Conservation (phyloP, 495 filamentous ascomycete genomes). For the Coniosporium apollinis region DNA sequence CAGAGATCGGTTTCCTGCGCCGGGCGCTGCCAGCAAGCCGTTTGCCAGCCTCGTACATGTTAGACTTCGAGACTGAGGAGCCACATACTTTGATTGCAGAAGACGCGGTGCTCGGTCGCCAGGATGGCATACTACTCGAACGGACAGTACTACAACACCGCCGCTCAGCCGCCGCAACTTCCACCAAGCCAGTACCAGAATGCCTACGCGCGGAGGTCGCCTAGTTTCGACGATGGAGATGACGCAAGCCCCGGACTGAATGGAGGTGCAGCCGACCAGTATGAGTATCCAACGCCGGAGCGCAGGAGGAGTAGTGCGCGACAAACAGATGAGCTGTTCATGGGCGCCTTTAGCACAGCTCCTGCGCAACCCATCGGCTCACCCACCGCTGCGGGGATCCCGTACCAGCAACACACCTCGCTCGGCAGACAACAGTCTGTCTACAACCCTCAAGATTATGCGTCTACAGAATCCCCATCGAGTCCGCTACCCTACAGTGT, state of each 20-base stretch:
- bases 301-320: slow-evolving; percentile 9
- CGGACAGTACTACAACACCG: slow-evolving; percentile 30
- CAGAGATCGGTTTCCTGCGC: too few relatives aligned
- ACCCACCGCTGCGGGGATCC: slow-evolving; percentile 19
- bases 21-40: too few relatives aligned
- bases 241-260: slow-evolving; percentile 36
- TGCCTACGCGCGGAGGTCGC: slow-evolving; percentile 35
- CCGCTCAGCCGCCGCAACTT: slow-evolving; percentile 8
- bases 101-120: too few relatives aligned
- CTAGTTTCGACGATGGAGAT: slow-evolving; percentile 69
- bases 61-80: too few relatives aligned
- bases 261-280: slow-evolving; percentile 9
- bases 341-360: slow-evolving; percentile 22
- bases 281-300: slow-evolving; percentile 20
- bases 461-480: slow-evolving; percentile 41
- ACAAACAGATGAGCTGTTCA: slow-evolving; percentile 22
- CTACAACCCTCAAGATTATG: slow-evolving; percentile 81
- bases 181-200: slow-evolving; percentile 11
- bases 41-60: too few relatives aligned
- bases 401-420: slow-evolving; percentile 23
- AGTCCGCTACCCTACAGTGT: slow-evolving; percentile 26
- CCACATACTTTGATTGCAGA: too few relatives aligned
- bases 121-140: slow-evolving; percentile 35
- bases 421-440: slow-evolving; percentile 3
- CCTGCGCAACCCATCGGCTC: slow-evolving; percentile 20